Percentiles rank a stretch among this genome's conserved stretches.
phyloP scores from a whole-genome alignment of 1,284 basidiomycete species.

The Stygiomarasmius scandens region DNA sequence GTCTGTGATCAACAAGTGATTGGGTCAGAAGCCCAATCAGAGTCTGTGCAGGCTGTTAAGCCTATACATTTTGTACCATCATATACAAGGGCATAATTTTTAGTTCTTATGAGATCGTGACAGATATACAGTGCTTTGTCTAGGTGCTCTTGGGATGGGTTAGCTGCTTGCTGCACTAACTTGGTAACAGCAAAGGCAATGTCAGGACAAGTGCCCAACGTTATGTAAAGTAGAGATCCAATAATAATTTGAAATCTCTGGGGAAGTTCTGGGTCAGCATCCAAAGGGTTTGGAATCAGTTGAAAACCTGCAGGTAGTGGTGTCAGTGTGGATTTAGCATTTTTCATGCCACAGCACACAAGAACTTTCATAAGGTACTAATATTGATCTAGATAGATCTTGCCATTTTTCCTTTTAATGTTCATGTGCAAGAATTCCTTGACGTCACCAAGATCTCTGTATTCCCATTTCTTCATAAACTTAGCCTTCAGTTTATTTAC shows the following conservation, averaged over 20 bases:
- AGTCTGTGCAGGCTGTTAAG: constrained; percentile 23
- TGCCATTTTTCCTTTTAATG: constrained; percentile 3
- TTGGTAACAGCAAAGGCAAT: constrained; percentile 16
- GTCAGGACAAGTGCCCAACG: constrained; percentile 27
- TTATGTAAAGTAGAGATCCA: constrained; percentile 25
- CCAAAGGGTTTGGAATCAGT: constrained; percentile 6
- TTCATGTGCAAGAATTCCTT: constrained; percentile 17
- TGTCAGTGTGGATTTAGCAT: constrained; percentile 18
- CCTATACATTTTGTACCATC: constrained; percentile 11
- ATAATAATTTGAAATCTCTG: constrained; percentile 21
- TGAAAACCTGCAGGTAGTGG: constrained; percentile 17
- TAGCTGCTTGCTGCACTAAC: constrained; percentile 8
- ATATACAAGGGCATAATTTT: constrained; percentile 24
- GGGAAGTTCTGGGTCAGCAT: constrained; percentile 12
- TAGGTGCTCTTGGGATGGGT: constrained; percentile 4
- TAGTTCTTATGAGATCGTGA: constrained; percentile 26
- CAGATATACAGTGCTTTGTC: constrained; percentile 23
- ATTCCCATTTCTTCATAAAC: constrained; percentile 19
- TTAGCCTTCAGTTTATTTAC: constrained; percentile 9
- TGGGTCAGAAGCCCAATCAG: constrained; percentile 29
- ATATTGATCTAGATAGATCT: constrained; percentile 18
- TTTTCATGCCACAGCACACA: constrained; percentile 15
- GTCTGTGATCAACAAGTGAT: constrained; percentile 20
- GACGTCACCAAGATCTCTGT: constrained; percentile 14
- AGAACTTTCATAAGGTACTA: constrained; percentile 22